phyloP scores from a whole-genome alignment of 169 alveolate genomes.

The Pseudocohnilembus persalinus region DNA sequence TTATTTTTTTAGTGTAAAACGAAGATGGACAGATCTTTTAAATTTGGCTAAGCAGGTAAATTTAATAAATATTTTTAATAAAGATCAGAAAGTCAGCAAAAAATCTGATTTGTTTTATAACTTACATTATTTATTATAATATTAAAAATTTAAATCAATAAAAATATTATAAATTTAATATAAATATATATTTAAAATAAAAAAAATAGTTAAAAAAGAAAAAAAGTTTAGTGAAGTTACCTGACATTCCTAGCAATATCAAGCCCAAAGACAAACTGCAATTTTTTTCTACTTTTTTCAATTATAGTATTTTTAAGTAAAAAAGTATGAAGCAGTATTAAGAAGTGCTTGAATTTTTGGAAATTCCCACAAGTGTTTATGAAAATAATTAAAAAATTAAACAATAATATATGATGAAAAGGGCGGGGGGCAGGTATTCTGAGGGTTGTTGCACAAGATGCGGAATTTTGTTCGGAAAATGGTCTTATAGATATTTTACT shows the following conservation, averaged over 20 bases:
- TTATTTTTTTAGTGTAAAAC: background rate
- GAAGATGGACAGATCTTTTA: background rate
- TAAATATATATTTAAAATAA: too few relatives aligned
- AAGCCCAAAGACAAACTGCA: background rate
- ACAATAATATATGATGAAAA: constrained; percentile 24
- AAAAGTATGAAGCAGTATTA: background rate
- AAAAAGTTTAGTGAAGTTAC: background rate
- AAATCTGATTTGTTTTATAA: too few relatives aligned
- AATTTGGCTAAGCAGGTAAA: background rate
- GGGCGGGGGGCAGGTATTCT: constrained; percentile 38
- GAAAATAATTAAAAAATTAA: constrained; percentile 12
- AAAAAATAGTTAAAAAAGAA: too few relatives aligned
- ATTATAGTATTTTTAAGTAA: too few relatives aligned
- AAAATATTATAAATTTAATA: too few relatives aligned
- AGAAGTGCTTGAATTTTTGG: constrained; percentile 19
- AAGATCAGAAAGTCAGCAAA: too few relatives aligned
- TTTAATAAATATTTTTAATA: too few relatives aligned
- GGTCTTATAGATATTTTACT: constrained; percentile 40
- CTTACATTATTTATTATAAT: too few relatives aligned
- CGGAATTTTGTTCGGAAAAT: constrained; percentile 43
- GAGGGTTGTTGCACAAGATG: constrained; percentile 45
- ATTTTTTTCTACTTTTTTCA: too few relatives aligned
- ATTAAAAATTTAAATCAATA: too few relatives aligned
- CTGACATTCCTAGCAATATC: background rate
- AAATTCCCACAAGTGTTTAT: background rate